phyloP scores from a whole-genome alignment of 2,329 filamentous ascomycete species.

The Aotearoamyces nothofagi region DNA sequence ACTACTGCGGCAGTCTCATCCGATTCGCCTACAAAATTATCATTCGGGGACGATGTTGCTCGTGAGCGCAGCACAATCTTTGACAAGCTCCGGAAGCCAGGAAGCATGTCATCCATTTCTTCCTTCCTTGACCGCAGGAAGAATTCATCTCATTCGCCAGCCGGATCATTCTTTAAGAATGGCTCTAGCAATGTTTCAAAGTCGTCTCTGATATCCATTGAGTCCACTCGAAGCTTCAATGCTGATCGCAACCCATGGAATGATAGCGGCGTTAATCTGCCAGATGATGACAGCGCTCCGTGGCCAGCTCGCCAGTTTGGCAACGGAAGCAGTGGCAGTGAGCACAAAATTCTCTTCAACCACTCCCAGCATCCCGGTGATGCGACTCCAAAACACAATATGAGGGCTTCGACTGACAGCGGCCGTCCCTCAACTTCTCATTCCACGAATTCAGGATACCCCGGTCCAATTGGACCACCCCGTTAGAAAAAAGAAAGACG shows the following conservation, averaged over 20 bases:
- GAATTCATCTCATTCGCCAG: conserved; percentile 78
- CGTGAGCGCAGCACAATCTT: conserved; percentile 74
- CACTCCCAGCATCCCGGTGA: conserved; percentile 60
- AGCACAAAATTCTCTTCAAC: conserved; percentile 36
- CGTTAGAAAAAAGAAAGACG: conserved; percentile 35
- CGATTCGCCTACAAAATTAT: conserved; percentile 78
- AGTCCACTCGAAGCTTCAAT: conserved; percentile 79
- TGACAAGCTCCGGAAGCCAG: conserved; percentile 85
- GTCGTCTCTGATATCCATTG: conserved; percentile 88
- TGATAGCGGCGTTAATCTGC: conserved; percentile 87
- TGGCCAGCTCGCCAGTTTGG: conserved; percentile 48
- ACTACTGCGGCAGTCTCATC: conserved; percentile 67
- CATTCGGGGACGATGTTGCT: conserved; percentile 67
- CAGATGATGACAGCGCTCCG: conserved; percentile 61
- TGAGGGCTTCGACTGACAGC: conserved; percentile 77
- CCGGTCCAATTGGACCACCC: conserved; percentile 79
- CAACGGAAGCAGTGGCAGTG: conserved; percentile 52
- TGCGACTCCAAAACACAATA: conserved; percentile 67
- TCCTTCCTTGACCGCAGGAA: conserved; percentile 94
- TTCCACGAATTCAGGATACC: conserved; percentile 93
- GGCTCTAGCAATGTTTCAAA: conserved; percentile 83
- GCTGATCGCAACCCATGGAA: conserved; percentile 97
- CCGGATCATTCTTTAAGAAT: conserved; percentile 76
- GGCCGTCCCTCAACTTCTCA: conserved; percentile 87
- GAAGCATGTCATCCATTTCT: conserved; percentile 85